Base-by-base conservation (phyloP, 139 green algal genomes). In the Zygnema cylindricum region DNA sequence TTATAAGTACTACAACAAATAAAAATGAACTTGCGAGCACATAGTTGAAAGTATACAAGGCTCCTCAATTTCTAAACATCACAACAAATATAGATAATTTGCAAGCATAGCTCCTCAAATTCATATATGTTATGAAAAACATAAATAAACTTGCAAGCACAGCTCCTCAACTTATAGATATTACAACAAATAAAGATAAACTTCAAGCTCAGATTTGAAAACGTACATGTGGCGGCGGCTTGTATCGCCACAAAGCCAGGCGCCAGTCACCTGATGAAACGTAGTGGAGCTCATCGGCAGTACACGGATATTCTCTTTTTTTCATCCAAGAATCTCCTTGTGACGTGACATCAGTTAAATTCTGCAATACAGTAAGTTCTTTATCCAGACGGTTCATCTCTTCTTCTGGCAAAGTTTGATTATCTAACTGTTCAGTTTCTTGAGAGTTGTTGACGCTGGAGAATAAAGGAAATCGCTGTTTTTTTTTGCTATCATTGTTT, bases 241-340 rank as follows among this genome's bases (percentile, higher is more conserved):
- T 39, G 35, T 88, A 88, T 1, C 83, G 57, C 83, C 83, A 88
- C n/a, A 88, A 35, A 0, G 83, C 83, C 33, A 82, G 83, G n/a
- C 36, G 38, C 83, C 83, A 88, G n/a, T 84, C 55, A 23, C 83
- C 69, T 0, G 32, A 73, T 35, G 83, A 32, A 0, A 88, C 83
- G 36, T 88, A 88, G 83, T 88, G 83, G 39, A 88, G 83, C 69
- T 88, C 83, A 35, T 88, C 83, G 1, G 40, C 83, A 1, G 83
- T 88, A 0, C 54, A 88, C 32, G 35, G 1, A 41, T 87, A 69
- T n/a, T 42, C 63, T 38, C 76, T 30, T 22, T 36, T 49, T 35
- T n/a, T 32, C 0, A 83, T 30, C 16, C 76, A 32, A 16, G 71
- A 32, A 33, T 22, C 33, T n/a, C n/a, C n/a, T 35, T 83, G 41